phyloP scores from a whole-genome alignment of 306 rosid species.

The Lagenaria siceraria region DNA sequence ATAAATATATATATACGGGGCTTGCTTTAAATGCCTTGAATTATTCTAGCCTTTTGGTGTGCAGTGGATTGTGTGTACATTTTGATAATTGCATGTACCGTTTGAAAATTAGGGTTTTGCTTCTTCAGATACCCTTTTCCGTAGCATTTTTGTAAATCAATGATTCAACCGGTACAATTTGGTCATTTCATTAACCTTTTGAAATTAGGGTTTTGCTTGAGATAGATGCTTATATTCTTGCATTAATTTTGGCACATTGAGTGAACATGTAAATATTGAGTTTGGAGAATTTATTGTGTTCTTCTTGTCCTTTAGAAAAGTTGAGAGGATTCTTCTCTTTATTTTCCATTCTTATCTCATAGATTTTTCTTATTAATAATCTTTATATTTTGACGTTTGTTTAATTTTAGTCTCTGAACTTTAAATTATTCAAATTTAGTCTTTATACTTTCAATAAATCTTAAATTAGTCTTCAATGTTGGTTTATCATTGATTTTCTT shows the following conservation, averaged over 20 bases:
- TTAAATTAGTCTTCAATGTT: no score
- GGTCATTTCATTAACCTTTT: background rate
- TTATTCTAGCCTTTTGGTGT: background rate
- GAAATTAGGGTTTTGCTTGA: background rate
- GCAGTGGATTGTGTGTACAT: background rate
- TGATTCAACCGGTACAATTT: background rate
- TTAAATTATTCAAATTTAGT: no score
- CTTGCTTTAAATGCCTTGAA: background rate
- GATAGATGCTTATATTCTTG: background rate
- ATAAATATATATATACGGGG: background rate
- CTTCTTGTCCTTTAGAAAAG: no score
- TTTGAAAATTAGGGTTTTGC: background rate
- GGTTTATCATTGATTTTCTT: no score
- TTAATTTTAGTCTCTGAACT: no score
- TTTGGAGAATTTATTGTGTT: background rate
- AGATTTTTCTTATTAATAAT: no score
- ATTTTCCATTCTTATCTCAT: no score
- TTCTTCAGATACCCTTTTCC: background rate
- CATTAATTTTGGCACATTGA: background rate
- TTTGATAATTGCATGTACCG: background rate
- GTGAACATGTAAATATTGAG: background rate
- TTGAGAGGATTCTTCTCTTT: no score
- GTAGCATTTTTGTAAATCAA: background rate
- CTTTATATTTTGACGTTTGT: no score
- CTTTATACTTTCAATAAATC: no score